Conservation (phyloP, 2,329 filamentous ascomycete species). For the Diplodia intermedia region DNA sequence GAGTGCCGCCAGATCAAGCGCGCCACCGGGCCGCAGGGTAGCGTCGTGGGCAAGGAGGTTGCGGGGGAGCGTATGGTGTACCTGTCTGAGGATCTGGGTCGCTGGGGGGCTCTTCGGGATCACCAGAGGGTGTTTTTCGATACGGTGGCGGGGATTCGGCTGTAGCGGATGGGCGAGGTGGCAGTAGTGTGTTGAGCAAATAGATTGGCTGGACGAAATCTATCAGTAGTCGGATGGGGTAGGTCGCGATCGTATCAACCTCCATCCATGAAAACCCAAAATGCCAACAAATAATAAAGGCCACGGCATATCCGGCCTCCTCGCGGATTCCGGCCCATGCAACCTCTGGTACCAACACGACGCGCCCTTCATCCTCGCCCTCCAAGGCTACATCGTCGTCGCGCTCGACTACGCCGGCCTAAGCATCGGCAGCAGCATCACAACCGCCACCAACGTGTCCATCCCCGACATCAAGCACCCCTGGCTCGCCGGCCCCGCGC, state of each 20-base stretch:
- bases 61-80: background rate
- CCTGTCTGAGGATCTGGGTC: background rate
- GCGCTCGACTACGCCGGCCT: slow-evolving; percentile 39
- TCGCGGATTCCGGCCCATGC: slow-evolving; percentile 37
- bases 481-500: too few species aligned
- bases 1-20: background rate
- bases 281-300: background rate
- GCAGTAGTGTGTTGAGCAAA: too few species aligned
- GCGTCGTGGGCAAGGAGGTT: background rate
- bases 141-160: background rate
- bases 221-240: background rate
- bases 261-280: background rate
- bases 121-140: background rate
- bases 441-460: too few species aligned
- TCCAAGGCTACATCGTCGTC: slow-evolving; percentile 40
- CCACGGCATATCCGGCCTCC: slow-evolving; percentile 38
- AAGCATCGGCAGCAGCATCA: slow-evolving; percentile 40
- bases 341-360: slow-evolving; percentile 40
- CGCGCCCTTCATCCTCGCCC: slow-evolving; percentile 39
- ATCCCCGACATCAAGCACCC: too few species aligned
- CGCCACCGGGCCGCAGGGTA: background rate
- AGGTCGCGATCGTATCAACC: background rate
- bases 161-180: background rate
- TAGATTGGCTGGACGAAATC: too few species aligned
- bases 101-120: background rate